A percentile compares a stretch with the other conserved stretches of the same genome.
Evolutionary conservation across 75 land plant genomes (phyloP).

Genomic region (Pseudotsuga menziesii): DNA sequence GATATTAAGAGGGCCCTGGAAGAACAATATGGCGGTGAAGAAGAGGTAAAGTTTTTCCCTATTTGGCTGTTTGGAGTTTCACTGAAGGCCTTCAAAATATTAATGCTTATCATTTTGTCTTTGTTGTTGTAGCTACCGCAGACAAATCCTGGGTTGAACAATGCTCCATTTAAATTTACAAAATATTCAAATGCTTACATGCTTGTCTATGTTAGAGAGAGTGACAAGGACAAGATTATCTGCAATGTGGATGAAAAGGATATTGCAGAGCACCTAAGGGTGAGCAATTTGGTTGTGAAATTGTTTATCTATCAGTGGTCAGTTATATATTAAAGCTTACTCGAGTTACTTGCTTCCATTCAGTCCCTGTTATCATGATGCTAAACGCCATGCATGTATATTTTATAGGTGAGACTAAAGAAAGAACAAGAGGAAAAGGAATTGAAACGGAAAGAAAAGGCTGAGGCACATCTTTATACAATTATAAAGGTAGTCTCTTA

Average conservation of each 20-base stretch:
- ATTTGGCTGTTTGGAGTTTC: neutral
- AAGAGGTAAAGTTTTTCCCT: slow-evolving; percentile 44
- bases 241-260: slow-evolving; percentile 85
- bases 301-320: too few relatives aligned
- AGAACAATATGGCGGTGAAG: slow-evolving; percentile 93
- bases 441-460: slow-evolving; percentile 69
- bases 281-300: slow-evolving; percentile 11
- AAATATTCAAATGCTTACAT: slow-evolving; percentile 89
- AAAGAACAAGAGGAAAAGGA: slow-evolving; percentile 88
- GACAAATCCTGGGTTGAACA: slow-evolving; percentile 73
- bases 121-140: slow-evolving; percentile 55
- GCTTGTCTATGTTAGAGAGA: slow-evolving; percentile 84
- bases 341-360: neutral
- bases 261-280: slow-evolving; percentile 70
- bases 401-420: slow-evolving; percentile 61
- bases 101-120: neutral
- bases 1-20: slow-evolving; percentile 61
- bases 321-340: too few relatives aligned
- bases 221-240: slow-evolving; percentile 81
- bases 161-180: slow-evolving; percentile 72
- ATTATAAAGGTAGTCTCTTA: slow-evolving; percentile 56
- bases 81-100: neutral
- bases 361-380: neutral
- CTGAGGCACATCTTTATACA: slow-evolving; percentile 80
- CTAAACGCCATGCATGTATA: too few relatives aligned